Evolutionary conservation across 1,139 yeast species (phyloP).

Genomic region (Pichiaceae sp.): DNA sequence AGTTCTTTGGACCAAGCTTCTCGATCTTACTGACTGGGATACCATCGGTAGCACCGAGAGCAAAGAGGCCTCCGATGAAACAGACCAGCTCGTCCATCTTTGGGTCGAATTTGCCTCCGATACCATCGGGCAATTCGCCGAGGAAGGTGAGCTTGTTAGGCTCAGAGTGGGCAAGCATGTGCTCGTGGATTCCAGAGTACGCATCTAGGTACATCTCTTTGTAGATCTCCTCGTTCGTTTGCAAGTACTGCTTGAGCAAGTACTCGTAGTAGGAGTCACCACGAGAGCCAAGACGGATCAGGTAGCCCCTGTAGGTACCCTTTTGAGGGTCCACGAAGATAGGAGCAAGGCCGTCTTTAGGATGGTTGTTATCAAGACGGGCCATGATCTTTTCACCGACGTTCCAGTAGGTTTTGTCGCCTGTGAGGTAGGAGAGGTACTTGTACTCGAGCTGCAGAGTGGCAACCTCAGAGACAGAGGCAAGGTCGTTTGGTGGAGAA

Average conservation of each 20-base stretch:
- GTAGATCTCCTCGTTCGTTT: conserved; percentile 66
- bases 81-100: conserved; percentile 96
- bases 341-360: conserved; percentile 76
- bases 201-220: conserved; percentile 71
- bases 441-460: conserved; percentile 86
- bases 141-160: conserved; percentile 63
- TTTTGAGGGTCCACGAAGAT: conserved; percentile 69
- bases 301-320: conserved; percentile 56
- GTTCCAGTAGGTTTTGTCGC: conserved; percentile 73
- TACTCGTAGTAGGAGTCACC: conserved; percentile 95
- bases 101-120: conserved; percentile 48
- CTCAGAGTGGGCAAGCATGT: conserved; percentile 49
- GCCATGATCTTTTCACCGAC: conserved; percentile 67
- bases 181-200: conserved; percentile 63
- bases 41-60: conserved; percentile 88
- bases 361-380: conserved; percentile 49
- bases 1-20: conserved; percentile 20
- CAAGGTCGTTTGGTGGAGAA: conserved; percentile 51
- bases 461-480: conserved; percentile 87
- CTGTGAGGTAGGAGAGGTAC: conserved; percentile 72
- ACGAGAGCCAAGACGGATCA: conserved; percentile 78
- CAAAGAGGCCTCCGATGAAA: conserved; percentile 84
- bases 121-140: conserved; percentile 72
- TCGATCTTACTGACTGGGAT: conserved; percentile 23
- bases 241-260: conserved; percentile 76